Evolutionary conservation across 2,329 filamentous ascomycete genomes (phyloP), one percentile per base, ranked within the genome.

Genomic region (Hortaea werneckii): DNA sequence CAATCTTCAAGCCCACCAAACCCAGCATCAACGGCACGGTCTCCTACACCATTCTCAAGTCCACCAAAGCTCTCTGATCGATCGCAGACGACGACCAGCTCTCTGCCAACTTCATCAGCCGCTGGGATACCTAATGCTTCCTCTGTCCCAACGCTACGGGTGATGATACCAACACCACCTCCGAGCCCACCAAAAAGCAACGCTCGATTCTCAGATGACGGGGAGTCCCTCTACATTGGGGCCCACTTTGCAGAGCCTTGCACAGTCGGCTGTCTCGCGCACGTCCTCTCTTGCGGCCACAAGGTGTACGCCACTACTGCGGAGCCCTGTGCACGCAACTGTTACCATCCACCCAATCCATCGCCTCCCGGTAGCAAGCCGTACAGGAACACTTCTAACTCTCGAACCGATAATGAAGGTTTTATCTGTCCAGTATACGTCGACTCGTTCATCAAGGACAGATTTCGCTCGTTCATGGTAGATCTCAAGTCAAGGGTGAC

Each of bases 251-350:
- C 13, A 13, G 13, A 37, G 20, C 32, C 41, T 8, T 43, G 41
- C 32, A 43, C 41, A 30, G 32, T 20, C 12, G 41, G 41, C 13
- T 27, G 7, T 20, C 41, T 43, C 30, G 28, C 29, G 32, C 41
- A 43, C 41, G 10, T 20, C 5, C 41, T 43, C 13, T 26, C 30
- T 29, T 43, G 41, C 41, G 41, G 41, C 4, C 41, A 43, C 30
- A 27, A 28, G 5, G 29, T 43, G 30, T 20, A 30, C 11, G 37
- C 41, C 3, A 5, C 28, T 35, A 29, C 10, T 8, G 10, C 20
- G 6, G 41, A 43, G 20, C 4, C 37, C 10, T 43, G 41, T 20
- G 41, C 41, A 12, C 20, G 20, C 6, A 43, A 43, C 26, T 43
- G 41, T 37, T n/a, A 35, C 32, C 32, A 35, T n/a, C 32, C 32